Conservation (phyloP, 371 early-diverging fungal species). For the Globomyces sp. region DNA sequence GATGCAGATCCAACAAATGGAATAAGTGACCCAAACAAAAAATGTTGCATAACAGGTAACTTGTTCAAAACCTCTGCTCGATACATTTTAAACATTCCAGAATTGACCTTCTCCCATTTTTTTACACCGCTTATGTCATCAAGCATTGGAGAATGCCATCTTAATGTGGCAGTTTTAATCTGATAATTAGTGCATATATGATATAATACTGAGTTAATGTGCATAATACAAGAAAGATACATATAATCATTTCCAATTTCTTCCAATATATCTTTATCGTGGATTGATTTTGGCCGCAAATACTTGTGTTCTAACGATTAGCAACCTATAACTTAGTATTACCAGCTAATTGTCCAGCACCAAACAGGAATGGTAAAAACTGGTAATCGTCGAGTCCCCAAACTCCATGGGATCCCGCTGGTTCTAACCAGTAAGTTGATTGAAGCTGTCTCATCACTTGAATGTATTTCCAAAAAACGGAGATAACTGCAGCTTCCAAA, state of each 20-base stretch:
- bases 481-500: constrained; percentile 64
- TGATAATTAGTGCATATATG: constrained; percentile 23
- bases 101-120: constrained; percentile 91
- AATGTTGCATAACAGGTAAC: constrained; percentile 98
- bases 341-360: constrained; percentile 83
- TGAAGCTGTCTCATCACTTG: constrained; percentile 86
- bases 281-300: constrained; percentile 78
- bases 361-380: constrained; percentile 96
- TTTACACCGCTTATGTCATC: constrained; percentile 94
- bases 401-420: constrained; percentile 98
- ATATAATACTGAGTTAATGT: constrained; percentile 68
- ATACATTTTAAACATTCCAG: constrained; percentile 98
- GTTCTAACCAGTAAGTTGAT: constrained; percentile 93
- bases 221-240: constrained; percentile 90
- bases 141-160: constrained; percentile 93
- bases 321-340: constrained; percentile 17
- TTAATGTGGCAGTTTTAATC: constrained; percentile 50
- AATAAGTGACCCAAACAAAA: constrained; percentile 82
- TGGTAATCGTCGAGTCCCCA: constrained; percentile 99
- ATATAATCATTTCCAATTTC: constrained; percentile 83
- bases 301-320: constrained; percentile 67
- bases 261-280: constrained; percentile 75
- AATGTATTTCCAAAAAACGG: constrained; percentile 89
- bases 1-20: constrained; percentile 32
- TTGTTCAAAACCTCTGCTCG: constrained; percentile 94